A percentile compares a stretch with the other conserved stretches of the same genome.
phyloP scores from a whole-genome alignment of 129 eudicot species.

The Mikania micrantha region DNA sequence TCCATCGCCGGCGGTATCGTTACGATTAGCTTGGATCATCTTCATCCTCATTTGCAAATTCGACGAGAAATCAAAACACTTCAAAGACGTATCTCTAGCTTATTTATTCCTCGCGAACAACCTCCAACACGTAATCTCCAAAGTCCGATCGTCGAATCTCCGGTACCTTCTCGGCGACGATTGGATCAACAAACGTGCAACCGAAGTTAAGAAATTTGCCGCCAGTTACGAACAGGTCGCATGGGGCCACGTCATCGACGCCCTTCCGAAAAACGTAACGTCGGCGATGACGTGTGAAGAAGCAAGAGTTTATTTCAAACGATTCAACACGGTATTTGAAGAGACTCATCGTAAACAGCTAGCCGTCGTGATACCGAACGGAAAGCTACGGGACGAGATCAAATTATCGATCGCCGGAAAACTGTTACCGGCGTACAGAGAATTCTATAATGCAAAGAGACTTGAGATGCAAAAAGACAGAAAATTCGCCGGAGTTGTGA shows the following conservation, averaged over 20 bases:
- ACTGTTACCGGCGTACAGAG: slow-evolving; percentile 36
- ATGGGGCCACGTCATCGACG: slow-evolving; percentile 53
- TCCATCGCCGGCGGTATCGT: slow-evolving; percentile 38
- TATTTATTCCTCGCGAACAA: slow-evolving; percentile 72
- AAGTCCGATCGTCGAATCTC: slow-evolving; percentile 49
- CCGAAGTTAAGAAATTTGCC: slow-evolving; percentile 44
- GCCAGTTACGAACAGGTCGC: slow-evolving; percentile 50
- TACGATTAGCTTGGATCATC: slow-evolving; percentile 54
- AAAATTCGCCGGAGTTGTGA: slow-evolving; percentile 27
- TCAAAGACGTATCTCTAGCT: slow-evolving; percentile 53
- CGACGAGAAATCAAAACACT: slow-evolving; percentile 48
- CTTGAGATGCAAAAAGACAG: slow-evolving; percentile 22
- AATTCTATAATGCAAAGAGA: slow-evolving; percentile 37
- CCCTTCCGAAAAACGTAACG: slow-evolving; percentile 32
- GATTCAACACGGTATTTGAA: slow-evolving; percentile 37
- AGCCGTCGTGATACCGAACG: slow-evolving; percentile 43
- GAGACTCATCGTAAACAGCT: slow-evolving; percentile 53
- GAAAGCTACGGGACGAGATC: slow-evolving; percentile 60
- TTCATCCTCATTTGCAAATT: slow-evolving; percentile 47
- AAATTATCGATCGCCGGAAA: slow-evolving; percentile 43
- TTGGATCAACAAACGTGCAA: slow-evolving; percentile 51
- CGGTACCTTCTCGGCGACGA: slow-evolving; percentile 63
- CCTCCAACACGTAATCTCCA: slow-evolving; percentile 44
- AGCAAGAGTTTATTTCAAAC: slow-evolving; percentile 39
- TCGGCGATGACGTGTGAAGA: slow-evolving; percentile 27